Conservation (phyloP, 768 basidiomycete genomes). For the Candolleomyces aberdarensis region DNA sequence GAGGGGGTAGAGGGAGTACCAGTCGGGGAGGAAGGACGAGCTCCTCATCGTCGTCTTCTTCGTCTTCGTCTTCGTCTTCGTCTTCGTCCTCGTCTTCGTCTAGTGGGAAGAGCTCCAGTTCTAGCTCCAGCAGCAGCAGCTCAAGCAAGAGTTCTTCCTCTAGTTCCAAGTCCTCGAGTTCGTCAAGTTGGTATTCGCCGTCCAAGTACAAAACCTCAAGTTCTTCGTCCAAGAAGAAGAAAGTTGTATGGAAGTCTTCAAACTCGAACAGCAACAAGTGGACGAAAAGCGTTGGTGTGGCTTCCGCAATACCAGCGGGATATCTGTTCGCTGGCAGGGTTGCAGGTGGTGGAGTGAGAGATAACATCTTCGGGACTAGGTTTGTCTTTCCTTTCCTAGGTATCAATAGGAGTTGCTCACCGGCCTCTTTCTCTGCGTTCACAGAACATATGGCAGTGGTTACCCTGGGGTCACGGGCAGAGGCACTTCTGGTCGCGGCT, state of each 20-base stretch:
- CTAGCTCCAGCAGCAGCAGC: background rate
- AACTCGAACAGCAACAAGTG: background rate
- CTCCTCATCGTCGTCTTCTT: background rate
- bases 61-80: background rate
- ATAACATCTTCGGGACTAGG: conserved; percentile 40
- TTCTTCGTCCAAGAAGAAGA: background rate
- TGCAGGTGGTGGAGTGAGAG: conserved; percentile 47
- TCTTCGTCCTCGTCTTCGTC: background rate
- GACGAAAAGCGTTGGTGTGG: conserved; percentile 18
- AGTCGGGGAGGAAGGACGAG: conserved; percentile 1
- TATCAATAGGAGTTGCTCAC: background rate
- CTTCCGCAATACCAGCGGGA: conserved; percentile 35
- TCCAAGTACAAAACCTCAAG: background rate
- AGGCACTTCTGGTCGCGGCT: conserved; percentile 45
- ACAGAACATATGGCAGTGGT: conserved; percentile 58
- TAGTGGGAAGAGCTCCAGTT: too few relatives aligned
- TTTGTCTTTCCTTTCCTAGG: conserved; percentile 16
- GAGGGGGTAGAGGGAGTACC: conserved; percentile 1
- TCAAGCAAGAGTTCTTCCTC: background rate
- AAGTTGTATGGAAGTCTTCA: background rate
- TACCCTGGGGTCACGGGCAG: conserved; percentile 45
- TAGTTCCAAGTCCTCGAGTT: background rate
- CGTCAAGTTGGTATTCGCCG: background rate
- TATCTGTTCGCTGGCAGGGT: conserved; percentile 41
- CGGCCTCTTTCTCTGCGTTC: background rate